These are phyloP conservation scores for Clitoria ternatea DNA, from an alignment of 306 rosid genomes.

Conservation along the genomic window DNA sequence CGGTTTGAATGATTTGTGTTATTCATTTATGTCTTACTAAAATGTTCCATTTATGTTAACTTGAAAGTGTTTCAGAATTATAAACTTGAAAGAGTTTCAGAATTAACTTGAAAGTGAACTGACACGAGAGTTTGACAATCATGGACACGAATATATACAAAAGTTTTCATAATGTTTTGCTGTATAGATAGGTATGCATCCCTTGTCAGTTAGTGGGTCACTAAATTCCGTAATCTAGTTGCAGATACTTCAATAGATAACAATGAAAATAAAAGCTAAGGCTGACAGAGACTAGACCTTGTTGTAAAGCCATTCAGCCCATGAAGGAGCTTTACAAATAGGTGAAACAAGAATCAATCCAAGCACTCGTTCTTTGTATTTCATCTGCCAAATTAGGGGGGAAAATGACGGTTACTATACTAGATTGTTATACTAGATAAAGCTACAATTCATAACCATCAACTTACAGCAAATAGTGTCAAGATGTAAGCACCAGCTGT, in stretches of 20 bases:
- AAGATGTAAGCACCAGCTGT: constrained; percentile 89
- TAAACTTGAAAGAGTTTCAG: no score
- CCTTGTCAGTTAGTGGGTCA: neutral
- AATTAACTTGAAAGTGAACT: no score
- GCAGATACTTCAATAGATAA: constrained; percentile 11
- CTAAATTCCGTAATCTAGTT: constrained; percentile 6
- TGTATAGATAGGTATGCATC: neutral
- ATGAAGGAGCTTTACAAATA: constrained; percentile 70
- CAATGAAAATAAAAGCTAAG: neutral
- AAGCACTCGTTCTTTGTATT: constrained; percentile 67
- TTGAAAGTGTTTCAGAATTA: no score
- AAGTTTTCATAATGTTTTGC: neutral
- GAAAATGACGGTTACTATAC: neutral
- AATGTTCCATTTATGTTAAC: no score
- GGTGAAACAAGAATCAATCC: constrained; percentile 89
- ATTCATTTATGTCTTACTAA: no score
- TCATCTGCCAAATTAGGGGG: constrained; percentile 52
- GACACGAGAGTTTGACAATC: no score
- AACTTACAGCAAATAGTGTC: constrained; percentile 77
- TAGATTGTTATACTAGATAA: constrained; percentile 5
- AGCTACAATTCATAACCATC: neutral
- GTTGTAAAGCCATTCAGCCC: constrained; percentile 90
- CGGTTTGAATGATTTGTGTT: no score
- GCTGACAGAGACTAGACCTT: constrained; percentile 48
- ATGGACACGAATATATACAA: neutral